These are phyloP conservation scores for Bipolaris bicolor DNA, from an alignment of 2,329 filamentous ascomycete genomes.

Conservation along the genomic window DNA sequence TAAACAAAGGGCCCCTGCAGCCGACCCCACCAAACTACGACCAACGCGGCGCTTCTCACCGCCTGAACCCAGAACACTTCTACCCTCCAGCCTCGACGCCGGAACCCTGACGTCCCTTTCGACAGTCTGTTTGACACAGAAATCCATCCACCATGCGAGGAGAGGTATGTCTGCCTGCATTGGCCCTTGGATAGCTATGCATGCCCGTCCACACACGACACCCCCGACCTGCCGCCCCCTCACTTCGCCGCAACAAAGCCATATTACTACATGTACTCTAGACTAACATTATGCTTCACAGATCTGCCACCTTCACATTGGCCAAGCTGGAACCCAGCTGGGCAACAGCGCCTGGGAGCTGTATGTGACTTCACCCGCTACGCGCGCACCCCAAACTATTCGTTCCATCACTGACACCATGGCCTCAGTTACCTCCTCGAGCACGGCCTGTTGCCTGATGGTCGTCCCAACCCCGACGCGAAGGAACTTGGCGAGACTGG, in stretches of 20 bases:
- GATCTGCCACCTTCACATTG: slow-evolving; percentile 72
- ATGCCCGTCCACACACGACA: slow-evolving; percentile 1
- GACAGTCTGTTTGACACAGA: slow-evolving; percentile 46
- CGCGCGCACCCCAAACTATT: slow-evolving; percentile 17
- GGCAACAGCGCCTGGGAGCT: slow-evolving; percentile 79
- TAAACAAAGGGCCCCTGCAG: slow-evolving; percentile 26
- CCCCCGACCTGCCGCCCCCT: not conserved
- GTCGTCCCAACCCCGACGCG: slow-evolving; percentile 66
- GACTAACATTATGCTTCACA: slow-evolving; percentile 42
- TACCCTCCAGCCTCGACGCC: slow-evolving; percentile 17
- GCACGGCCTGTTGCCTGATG: slow-evolving; percentile 71
- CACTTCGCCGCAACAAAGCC: not conserved
- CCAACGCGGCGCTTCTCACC: slow-evolving; percentile 26
- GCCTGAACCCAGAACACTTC: slow-evolving; percentile 22
- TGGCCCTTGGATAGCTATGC: not conserved
- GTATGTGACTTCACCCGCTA: slow-evolving; percentile 56
- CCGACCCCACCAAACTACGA: slow-evolving; percentile 29
- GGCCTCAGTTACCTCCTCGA: slow-evolving; percentile 71
- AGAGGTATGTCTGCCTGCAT: slow-evolving; percentile 43
- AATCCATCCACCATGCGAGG: slow-evolving; percentile 48
- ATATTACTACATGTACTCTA: not conserved
- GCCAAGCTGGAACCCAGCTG: slow-evolving; percentile 75
- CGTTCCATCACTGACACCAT: slow-evolving; percentile 23
- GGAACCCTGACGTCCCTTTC: slow-evolving; percentile 25
- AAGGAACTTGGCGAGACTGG: slow-evolving; percentile 66